Conservation (phyloP, 352 stramenopile species). For the Phytophthora sojae region DNA sequence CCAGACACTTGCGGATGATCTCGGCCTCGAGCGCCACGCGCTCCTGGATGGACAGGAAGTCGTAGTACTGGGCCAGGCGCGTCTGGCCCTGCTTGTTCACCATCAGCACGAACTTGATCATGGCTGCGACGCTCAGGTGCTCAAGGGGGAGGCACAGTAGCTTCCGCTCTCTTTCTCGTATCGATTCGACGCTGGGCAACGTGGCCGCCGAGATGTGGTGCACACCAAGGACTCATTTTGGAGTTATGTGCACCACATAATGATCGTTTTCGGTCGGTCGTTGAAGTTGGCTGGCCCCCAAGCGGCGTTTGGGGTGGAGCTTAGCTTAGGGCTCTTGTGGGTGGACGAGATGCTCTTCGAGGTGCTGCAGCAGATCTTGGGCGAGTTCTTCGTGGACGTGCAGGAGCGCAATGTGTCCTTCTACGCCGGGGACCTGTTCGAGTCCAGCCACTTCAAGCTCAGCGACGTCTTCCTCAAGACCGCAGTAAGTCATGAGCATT, state of each 20-base stretch:
- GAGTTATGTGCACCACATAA: neutral
- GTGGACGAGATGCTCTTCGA: constrained; percentile 53
- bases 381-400: constrained; percentile 75
- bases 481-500: constrained; percentile 36
- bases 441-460: constrained; percentile 72
- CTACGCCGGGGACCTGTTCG: constrained; percentile 79
- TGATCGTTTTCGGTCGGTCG: constrained; percentile 1
- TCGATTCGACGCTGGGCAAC: constrained; percentile 23
- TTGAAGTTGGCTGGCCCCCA: constrained; percentile 14
- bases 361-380: constrained; percentile 58
- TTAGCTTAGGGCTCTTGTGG: neutral
- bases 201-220: constrained; percentile 5
- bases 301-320: constrained; percentile 2
- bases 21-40: constrained; percentile 98
- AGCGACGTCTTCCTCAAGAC: constrained; percentile 72
- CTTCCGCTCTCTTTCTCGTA: neutral
- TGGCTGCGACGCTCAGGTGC: constrained; percentile 33
- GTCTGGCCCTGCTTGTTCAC: constrained; percentile 99
- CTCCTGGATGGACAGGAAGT: constrained; percentile 99
- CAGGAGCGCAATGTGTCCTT: constrained; percentile 65
- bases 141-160: neutral
- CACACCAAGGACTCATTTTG: neutral
- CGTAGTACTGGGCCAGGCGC: constrained; percentile 99
- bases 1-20: constrained; percentile 99
- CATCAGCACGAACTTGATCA: constrained; percentile 97